Evolutionary conservation across 306 rosid species (phyloP).

Genomic region (Trifolium subterraneum): DNA sequence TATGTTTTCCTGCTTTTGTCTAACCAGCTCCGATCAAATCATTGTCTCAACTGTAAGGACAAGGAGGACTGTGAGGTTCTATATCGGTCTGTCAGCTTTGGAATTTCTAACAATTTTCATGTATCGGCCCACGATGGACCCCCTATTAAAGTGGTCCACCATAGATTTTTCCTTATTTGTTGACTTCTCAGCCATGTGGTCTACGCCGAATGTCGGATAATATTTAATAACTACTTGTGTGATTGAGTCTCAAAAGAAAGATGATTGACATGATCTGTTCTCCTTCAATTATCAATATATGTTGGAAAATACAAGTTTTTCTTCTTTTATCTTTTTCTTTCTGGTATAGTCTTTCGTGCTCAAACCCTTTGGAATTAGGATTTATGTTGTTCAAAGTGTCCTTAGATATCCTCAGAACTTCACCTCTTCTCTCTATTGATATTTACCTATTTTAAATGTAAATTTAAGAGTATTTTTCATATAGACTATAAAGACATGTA

Average conservation of each 20-base stretch:
- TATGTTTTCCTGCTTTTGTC: neutral
- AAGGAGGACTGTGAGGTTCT: neutral
- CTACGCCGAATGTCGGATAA: neutral
- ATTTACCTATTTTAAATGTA: slow-evolving; percentile 5
- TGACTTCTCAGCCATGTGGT: neutral
- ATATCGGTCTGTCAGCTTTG: neutral
- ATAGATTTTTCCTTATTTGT: neutral
- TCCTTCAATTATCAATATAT: too few relatives aligned
- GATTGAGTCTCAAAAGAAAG: neutral
- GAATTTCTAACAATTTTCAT: neutral
- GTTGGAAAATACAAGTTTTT: too few relatives aligned
- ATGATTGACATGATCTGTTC: neutral
- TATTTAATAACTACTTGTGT: neutral
- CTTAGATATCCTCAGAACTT: too few relatives aligned
- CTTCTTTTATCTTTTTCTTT: too few relatives aligned
- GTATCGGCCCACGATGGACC: neutral
- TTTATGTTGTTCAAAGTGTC: too few relatives aligned
- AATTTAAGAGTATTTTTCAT: neutral
- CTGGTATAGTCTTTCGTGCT: too few relatives aligned
- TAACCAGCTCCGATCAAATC: neutral
- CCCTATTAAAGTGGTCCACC: neutral
- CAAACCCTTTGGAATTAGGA: too few relatives aligned
- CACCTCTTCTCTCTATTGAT: neutral
- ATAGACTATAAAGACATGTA: neutral
- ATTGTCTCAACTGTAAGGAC: neutral